Conservation (phyloP, 495 filamentous ascomycete species). For the Penicillium daleae region DNA sequence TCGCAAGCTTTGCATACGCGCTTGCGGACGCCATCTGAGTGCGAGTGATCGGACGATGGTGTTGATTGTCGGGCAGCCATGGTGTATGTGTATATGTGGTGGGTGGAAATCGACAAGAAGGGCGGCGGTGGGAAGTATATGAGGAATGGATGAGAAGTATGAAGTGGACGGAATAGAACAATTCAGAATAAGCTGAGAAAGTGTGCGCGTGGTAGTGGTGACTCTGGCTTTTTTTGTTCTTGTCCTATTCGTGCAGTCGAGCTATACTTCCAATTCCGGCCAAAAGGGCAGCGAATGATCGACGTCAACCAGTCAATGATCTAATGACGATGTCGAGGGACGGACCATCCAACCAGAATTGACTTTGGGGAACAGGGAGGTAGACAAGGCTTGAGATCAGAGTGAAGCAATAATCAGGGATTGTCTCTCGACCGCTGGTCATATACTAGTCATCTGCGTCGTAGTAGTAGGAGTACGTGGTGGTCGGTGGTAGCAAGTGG, state of each 20-base stretch:
- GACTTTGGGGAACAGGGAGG: slow-evolving; percentile 15
- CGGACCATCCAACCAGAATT: slow-evolving; percentile 16
- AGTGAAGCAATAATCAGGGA: slow-evolving; percentile 11
- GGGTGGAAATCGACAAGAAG: neutral
- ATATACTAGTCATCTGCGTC: slow-evolving; percentile 26
- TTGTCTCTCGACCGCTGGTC: slow-evolving; percentile 12
- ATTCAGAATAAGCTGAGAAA: neutral
- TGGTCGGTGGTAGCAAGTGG: neutral
- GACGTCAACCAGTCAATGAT: slow-evolving; percentile 41
- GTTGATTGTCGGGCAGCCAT: slow-evolving; percentile 54
- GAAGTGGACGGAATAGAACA: neutral
- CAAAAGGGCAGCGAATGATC: slow-evolving; percentile 20
- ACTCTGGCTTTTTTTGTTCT: slow-evolving; percentile 5
- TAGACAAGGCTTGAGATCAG: slow-evolving; percentile 6
- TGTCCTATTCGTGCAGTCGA: slow-evolving; percentile 4
- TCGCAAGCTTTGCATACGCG: slow-evolving; percentile 68
- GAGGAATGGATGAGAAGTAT: neutral
- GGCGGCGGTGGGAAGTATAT: neutral
- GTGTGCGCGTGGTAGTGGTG: slow-evolving; percentile 7
- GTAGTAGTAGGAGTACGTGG: neutral
- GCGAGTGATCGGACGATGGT: slow-evolving; percentile 48
- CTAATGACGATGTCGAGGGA: slow-evolving; percentile 32
- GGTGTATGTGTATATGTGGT: slow-evolving; percentile 21
- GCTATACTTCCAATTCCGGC: slow-evolving; percentile 36
- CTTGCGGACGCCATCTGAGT: slow-evolving; percentile 56